Conservation (phyloP, 352 stramenopile species). For the Phytopythium mirpurense region DNA sequence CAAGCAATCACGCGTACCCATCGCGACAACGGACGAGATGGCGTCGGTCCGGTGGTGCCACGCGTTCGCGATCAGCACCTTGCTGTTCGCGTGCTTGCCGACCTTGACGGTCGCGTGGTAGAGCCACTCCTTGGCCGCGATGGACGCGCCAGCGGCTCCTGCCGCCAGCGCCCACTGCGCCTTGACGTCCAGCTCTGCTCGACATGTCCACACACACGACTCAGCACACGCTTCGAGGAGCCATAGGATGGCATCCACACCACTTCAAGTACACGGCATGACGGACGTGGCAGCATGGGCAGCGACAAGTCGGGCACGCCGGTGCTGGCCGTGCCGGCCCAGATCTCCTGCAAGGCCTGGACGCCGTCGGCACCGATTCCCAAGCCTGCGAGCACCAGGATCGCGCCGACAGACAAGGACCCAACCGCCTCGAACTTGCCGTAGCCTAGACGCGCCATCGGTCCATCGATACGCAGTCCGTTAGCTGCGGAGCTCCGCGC, state of each 20-base stretch:
- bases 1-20: slow-evolving; percentile 22
- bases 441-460: too few relatives aligned
- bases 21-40: slow-evolving; percentile 85
- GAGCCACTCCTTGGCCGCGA: slow-evolving; percentile 92
- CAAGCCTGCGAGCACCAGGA: slow-evolving; percentile 70
- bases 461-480: too few relatives aligned
- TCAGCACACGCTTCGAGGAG: too few relatives aligned
- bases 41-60: slow-evolving; percentile 93
- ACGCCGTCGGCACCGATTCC: slow-evolving; percentile 70
- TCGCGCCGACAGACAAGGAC: slow-evolving; percentile 79
- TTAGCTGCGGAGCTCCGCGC: too few relatives aligned
- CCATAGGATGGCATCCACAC: too few relatives aligned
- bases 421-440: slow-evolving; percentile 88
- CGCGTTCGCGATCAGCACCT: slow-evolving; percentile 96
- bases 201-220: not conserved
- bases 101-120: slow-evolving; percentile 92
- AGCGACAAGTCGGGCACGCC: slow-evolving; percentile 32
- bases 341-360: slow-evolving; percentile 70
- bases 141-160: slow-evolving; percentile 84
- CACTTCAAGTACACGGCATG: too few relatives aligned
- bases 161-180: slow-evolving; percentile 71
- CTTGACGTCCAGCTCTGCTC: slow-evolving; percentile 38
- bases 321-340: slow-evolving; percentile 22
- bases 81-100: slow-evolving; percentile 90
- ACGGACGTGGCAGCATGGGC: slow-evolving; percentile 38